Evolutionary conservation across 1,139 yeast species (phyloP).

Genomic region (Debaryomyces fabryi): DNA sequence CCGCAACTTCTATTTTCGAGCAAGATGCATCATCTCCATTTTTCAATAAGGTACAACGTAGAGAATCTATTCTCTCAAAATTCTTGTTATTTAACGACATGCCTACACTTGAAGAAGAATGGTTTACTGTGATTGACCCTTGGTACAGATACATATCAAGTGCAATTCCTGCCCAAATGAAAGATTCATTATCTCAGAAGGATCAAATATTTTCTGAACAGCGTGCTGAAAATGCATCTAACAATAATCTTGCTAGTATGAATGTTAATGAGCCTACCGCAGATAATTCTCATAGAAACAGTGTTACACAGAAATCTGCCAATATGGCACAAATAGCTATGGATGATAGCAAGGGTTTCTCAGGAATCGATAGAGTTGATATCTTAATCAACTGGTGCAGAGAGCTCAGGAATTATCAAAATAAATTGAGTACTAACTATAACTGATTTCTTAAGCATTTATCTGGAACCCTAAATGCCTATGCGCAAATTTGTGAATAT

Average conservation of each 20-base stretch:
- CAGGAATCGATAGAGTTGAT: slow-evolving; percentile 1
- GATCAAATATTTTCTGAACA: slow-evolving; percentile 43
- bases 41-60: slow-evolving; percentile 7
- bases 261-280: not conserved
- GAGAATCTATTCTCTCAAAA: slow-evolving; percentile 9
- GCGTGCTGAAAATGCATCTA: slow-evolving; percentile 25
- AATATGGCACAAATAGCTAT: not conserved
- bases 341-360: slow-evolving; percentile 4
- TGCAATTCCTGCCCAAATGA: slow-evolving; percentile 33
- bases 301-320: not conserved
- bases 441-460: not conserved
- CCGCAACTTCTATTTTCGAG: slow-evolving; percentile 9
- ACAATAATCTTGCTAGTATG: not conserved
- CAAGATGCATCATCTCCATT: slow-evolving; percentile 3
- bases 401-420: slow-evolving; percentile 8
- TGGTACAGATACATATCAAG: slow-evolving; percentile 35
- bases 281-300: slow-evolving; percentile 1
- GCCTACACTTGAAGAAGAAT: slow-evolving; percentile 20
- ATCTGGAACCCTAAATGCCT: slow-evolving; percentile 2
- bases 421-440: slow-evolving; percentile 3
- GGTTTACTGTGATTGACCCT: slow-evolving; percentile 23
- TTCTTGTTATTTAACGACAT: slow-evolving; percentile 25
- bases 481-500: slow-evolving; percentile 5
- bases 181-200: slow-evolving; percentile 38
- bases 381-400: slow-evolving; percentile 10